Conservation (phyloP, 2,329 filamentous ascomycete genomes). For the Diaporthe batatas region DNA sequence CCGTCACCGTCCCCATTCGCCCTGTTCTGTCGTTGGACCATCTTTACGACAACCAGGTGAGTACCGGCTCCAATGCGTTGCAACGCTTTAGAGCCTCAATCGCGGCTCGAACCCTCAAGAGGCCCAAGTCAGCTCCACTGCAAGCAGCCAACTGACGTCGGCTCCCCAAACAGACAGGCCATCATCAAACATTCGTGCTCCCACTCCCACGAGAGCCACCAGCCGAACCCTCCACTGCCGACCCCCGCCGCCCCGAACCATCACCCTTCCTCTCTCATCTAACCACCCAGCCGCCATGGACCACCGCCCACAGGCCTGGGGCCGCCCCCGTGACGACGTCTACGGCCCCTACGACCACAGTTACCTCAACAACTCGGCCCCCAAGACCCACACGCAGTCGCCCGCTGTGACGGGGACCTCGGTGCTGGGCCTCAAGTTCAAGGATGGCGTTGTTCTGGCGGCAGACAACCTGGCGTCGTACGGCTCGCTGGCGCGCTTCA, state of each 20-base stretch:
- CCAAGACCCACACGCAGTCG: conserved; percentile 89
- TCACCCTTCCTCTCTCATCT: background rate
- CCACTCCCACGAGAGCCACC: background rate
- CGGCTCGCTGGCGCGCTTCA: conserved; percentile 96
- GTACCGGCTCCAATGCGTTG: background rate
- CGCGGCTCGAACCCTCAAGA: background rate
- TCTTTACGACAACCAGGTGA: background rate
- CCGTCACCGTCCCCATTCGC: conserved; percentile 38
- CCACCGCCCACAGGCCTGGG: conserved; percentile 80
- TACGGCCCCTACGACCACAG: conserved; percentile 94
- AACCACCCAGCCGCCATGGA: conserved; percentile 65
- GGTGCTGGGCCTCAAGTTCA: conserved; percentile 95
- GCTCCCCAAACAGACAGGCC: conserved; percentile 14
- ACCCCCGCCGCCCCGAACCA: background rate
- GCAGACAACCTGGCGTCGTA: conserved; percentile 98
- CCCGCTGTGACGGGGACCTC: conserved; percentile 98
- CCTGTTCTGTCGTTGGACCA: background rate
- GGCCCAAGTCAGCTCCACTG: conserved; percentile 5
- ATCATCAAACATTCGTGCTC: background rate
- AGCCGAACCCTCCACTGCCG: conserved; percentile 4
- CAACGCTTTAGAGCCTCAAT: background rate
- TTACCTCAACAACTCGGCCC: conserved; percentile 79
- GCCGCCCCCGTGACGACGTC: conserved; percentile 92
- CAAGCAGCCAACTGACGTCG: conserved; percentile 40
- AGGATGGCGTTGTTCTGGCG: conserved; percentile 94